A percentile compares a stretch with the other conserved stretches of the same genome.
Conservation (phyloP, 2,329 filamentous ascomycete species). For the Exophiala sp. region DNA sequence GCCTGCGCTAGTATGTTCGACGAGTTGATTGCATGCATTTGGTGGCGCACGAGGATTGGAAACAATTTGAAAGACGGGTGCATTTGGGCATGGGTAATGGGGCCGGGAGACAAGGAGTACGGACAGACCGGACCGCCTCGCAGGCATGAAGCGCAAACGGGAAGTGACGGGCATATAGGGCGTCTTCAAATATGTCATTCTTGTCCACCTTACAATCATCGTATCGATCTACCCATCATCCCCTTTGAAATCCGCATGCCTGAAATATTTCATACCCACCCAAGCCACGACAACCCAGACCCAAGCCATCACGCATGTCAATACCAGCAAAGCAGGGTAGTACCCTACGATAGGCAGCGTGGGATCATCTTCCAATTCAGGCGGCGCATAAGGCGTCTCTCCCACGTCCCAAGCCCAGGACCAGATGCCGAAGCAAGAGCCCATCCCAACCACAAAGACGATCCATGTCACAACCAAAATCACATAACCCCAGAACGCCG, state of each 20-base stretch:
- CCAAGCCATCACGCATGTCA: conserved; percentile 96
- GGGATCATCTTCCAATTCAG: conserved; percentile 90
- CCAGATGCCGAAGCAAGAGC: conserved; percentile 91
- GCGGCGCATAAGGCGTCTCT: conserved; percentile 90
- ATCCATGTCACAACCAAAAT: conserved; percentile 88
- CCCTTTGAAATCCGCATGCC: conserved; percentile 85
- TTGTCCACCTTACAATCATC: background rate
- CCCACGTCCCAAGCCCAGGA: conserved; percentile 97
- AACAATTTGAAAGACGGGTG: background rate
- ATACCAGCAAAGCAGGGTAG: conserved; percentile 88
- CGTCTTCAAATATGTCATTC: background rate
- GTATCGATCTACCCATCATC: conserved; percentile 42
- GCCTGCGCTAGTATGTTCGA: background rate
- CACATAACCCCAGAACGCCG: conserved; percentile 97
- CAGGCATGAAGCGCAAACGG: too few species aligned
- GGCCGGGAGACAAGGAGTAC: too few species aligned
- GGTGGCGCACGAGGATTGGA: background rate
- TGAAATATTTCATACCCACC: conserved; percentile 99
- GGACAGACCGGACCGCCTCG: too few species aligned
- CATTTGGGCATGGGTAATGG: background rate
- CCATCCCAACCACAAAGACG: conserved; percentile 95
- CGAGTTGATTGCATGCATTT: background rate
- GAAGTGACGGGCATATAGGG: background rate
- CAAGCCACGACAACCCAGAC: conserved; percentile 97
- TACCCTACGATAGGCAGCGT: conserved; percentile 95